Evolutionary conservation across 2,329 filamentous ascomycete species (phyloP).

Genomic region (Phialemoniopsis sp.): DNA sequence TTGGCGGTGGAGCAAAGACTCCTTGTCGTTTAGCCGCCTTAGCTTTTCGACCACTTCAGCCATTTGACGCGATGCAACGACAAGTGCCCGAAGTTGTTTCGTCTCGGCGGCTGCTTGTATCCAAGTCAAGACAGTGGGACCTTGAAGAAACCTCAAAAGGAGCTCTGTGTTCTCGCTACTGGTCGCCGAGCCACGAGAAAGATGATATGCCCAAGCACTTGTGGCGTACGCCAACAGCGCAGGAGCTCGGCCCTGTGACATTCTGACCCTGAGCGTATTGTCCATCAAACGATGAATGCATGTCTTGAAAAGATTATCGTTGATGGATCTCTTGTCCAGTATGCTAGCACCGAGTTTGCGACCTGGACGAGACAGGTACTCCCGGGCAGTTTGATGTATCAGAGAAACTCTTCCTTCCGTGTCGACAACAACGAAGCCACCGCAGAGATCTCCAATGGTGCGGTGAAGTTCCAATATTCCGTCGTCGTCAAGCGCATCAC

Average conservation of each 20-base stretch:
- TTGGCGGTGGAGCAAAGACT: conserved; percentile 7
- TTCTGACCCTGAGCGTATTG: conserved; percentile 5
- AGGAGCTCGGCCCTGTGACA: conserved; percentile 4
- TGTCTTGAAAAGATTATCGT: conserved; percentile 14
- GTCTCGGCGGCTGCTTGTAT: conserved; percentile 19
- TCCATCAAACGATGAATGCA: conserved; percentile 14
- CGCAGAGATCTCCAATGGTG: conserved; percentile 8
- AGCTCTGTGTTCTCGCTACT: conserved; percentile 6
- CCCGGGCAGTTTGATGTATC: conserved; percentile 28
- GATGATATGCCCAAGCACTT: neutral
- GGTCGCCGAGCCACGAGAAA: neutral
- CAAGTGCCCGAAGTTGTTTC: conserved; percentile 17
- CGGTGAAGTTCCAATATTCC: conserved; percentile 6
- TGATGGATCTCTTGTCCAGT: conserved; percentile 8
- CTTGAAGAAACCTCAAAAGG: conserved; percentile 17
- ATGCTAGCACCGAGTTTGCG: conserved; percentile 4
- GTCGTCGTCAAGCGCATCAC: neutral
- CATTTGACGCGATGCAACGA: conserved; percentile 18
- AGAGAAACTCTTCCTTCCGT: conserved; percentile 6
- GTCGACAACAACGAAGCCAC: no score
- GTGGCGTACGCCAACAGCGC: conserved; percentile 16
- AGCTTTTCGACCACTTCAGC: conserved; percentile 11
- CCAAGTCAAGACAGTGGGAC: conserved; percentile 22
- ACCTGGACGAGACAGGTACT: conserved; percentile 18
- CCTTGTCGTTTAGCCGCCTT: conserved; percentile 4